Evolutionary conservation across 192 early-diverging fungal species (phyloP).

Genomic region (Coemansia sp.): DNA sequence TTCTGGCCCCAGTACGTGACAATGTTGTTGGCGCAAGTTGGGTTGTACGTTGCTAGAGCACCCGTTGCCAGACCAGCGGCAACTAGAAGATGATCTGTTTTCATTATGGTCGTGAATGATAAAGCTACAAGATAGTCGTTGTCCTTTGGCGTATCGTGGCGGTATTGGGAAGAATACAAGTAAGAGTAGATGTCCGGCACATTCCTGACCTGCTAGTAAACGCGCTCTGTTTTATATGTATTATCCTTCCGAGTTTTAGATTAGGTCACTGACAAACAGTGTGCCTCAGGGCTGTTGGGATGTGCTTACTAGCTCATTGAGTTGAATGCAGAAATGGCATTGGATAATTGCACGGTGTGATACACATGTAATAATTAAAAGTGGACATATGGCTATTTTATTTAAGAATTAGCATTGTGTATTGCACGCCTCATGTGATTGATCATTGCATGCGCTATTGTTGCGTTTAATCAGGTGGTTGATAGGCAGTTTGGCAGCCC

Average conservation of each 20-base stretch:
- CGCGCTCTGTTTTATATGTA: background rate
- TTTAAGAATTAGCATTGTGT: background rate
- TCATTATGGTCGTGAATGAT: background rate
- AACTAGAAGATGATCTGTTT: background rate
- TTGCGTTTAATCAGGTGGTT: background rate
- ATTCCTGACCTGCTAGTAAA: no score
- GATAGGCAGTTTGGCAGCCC: background rate
- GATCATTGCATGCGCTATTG: background rate
- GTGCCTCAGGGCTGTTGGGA: background rate
- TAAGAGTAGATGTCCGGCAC: background rate
- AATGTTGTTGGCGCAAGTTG: constrained; percentile 50
- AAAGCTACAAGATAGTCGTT: background rate
- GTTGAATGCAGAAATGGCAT: background rate
- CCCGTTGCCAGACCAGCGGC: constrained; percentile 4
- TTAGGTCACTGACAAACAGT: no score
- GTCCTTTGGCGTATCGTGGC: background rate
- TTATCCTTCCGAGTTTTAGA: background rate
- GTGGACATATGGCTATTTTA: background rate
- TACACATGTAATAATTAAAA: background rate
- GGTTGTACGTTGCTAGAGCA: constrained; percentile 17
- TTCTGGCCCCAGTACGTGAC: constrained; percentile 65
- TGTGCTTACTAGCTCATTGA: background rate
- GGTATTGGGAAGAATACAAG: background rate
- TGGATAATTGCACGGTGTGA: background rate
- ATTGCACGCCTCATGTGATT: background rate